Evolutionary conservation across 371 early-diverging fungal genomes (phyloP), one percentile per base, ranked within the genome.

Genomic region (Mortierella sp.): DNA sequence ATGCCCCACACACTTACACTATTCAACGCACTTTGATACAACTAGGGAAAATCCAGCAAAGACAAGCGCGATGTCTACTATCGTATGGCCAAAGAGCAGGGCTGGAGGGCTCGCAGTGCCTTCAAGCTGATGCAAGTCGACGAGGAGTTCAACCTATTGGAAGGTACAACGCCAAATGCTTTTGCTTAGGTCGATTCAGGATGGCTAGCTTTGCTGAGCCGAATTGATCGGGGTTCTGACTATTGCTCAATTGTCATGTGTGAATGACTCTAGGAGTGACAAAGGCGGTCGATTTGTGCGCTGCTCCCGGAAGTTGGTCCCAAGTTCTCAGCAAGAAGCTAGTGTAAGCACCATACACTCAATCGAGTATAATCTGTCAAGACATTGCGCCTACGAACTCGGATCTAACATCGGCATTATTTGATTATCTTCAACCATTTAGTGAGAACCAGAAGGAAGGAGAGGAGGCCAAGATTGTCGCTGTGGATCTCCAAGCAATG

Each of bases 261-360:
- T 5, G 26, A 50, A 7, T 50, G 52, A 29, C 37, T 26, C 2
- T 82, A 94, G 93, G 93, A 39, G 96, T 98, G n/a, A 92, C 91
- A 43, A 90, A 94, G 73, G 96, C 96, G 34, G 99, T 99, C 34
- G 99, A 99, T 90, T 90, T 99, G 53, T 99, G 99, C 87, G 99
- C 99, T 22, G 99, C 99, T 4, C 99, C 99, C 0, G 99, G 99
- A 29, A 97, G 97, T 87, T 99, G 99, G 99, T 95, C 96, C 45
- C 99, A 99, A 87, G 99, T 99, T 16, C 89, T 99, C 31, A 92
- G 94, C 67, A 90, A 92, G 77, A 92, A 92, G 71, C 88, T 95
- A 22, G 89, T 81, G 90, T 89, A 87, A 43, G 79, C 1, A n/a
- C 1, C 40, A 19, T 16, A 14, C 0, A 8, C 29, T 24, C 65